Percentiles rank a stretch among this genome's conserved stretches.
Conservation (phyloP, 345 rosid species). For the Gossypium anomalum region DNA sequence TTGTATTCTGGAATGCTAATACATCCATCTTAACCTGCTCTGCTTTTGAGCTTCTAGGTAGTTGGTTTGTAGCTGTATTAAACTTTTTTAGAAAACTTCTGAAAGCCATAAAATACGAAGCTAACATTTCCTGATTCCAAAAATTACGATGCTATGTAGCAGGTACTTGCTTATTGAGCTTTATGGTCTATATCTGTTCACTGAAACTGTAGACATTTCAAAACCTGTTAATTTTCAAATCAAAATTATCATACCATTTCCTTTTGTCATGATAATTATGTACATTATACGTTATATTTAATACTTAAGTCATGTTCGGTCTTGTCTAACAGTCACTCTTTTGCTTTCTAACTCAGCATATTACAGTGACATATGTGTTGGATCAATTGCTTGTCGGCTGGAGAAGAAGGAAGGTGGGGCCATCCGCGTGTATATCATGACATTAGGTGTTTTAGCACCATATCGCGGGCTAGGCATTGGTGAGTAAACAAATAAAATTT, state of each 20-base stretch:
- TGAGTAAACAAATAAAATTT: slow-evolving; percentile 32
- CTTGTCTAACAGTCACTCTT: background rate
- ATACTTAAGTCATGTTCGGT: background rate
- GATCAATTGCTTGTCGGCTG: slow-evolving; percentile 88
- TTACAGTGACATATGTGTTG: slow-evolving; percentile 91
- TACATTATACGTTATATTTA: background rate
- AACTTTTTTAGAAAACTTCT: background rate
- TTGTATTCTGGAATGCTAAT: background rate
- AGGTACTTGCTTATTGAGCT: background rate
- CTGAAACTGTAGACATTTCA: background rate
- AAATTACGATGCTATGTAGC: background rate
- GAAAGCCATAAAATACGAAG: background rate
- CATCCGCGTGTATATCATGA: slow-evolving; percentile 83
- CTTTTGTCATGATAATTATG: background rate
- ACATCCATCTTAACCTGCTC: background rate
- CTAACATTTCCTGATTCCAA: background rate
- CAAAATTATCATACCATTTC: background rate
- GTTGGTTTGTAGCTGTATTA: background rate
- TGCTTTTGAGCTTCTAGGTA: background rate
- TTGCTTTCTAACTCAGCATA: slow-evolving; percentile 51
- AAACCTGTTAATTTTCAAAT: background rate
- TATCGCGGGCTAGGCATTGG: slow-evolving; percentile 94
- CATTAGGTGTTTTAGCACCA: slow-evolving; percentile 93
- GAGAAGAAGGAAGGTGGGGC: slow-evolving; percentile 87
- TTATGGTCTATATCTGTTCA: background rate